phyloP scores from a whole-genome alignment of 495 filamentous ascomycete genomes.

The Neohortaea acidophila region DNA sequence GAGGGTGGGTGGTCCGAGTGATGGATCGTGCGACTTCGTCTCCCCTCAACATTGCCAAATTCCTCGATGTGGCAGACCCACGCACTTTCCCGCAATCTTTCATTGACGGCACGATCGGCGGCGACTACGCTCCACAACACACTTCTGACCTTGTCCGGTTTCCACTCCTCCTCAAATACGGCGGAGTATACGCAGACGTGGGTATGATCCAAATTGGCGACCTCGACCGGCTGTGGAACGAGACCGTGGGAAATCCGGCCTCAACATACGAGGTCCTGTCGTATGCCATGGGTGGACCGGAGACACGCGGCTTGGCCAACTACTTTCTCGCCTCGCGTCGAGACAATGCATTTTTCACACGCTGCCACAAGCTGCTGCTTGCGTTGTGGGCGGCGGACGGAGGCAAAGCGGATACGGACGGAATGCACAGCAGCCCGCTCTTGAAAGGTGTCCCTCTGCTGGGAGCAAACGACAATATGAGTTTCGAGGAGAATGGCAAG shows the following conservation, averaged over 20 bases:
- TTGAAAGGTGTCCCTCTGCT: slow-evolving; percentile 25
- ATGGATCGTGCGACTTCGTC: slow-evolving; percentile 32
- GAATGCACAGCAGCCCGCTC: slow-evolving; percentile 35
- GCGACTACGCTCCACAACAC: slow-evolving; percentile 36
- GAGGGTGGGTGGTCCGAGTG: slow-evolving; percentile 39
- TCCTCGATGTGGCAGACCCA: slow-evolving; percentile 32
- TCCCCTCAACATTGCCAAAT: slow-evolving; percentile 33
- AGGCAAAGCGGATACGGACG: slow-evolving; percentile 35
- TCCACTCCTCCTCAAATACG: slow-evolving; percentile 38
- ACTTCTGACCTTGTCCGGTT: slow-evolving; percentile 41
- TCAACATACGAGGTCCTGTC: slow-evolving; percentile 35
- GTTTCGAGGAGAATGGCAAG: slow-evolving; percentile 19
- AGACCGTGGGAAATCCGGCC: slow-evolving; percentile 30
- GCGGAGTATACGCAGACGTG: slow-evolving; percentile 42
- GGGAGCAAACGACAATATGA: slow-evolving; percentile 12
- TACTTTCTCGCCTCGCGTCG: slow-evolving; percentile 33
- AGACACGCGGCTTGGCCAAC: slow-evolving; percentile 30
- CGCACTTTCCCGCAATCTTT: slow-evolving; percentile 35
- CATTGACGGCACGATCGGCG: slow-evolving; percentile 31
- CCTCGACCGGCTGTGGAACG: slow-evolving; percentile 35
- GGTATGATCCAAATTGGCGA: slow-evolving; percentile 42
- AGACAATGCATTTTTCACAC: slow-evolving; percentile 34
- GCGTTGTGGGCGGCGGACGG: slow-evolving; percentile 35
- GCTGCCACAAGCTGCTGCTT: slow-evolving; percentile 36
- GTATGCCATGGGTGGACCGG: slow-evolving; percentile 28